Percentiles rank a stretch among this genome's conserved stretches.
Evolutionary conservation across 2,329 filamentous ascomycete species (phyloP).

Genomic region (Ophiostoma novo-ulmi): DNA sequence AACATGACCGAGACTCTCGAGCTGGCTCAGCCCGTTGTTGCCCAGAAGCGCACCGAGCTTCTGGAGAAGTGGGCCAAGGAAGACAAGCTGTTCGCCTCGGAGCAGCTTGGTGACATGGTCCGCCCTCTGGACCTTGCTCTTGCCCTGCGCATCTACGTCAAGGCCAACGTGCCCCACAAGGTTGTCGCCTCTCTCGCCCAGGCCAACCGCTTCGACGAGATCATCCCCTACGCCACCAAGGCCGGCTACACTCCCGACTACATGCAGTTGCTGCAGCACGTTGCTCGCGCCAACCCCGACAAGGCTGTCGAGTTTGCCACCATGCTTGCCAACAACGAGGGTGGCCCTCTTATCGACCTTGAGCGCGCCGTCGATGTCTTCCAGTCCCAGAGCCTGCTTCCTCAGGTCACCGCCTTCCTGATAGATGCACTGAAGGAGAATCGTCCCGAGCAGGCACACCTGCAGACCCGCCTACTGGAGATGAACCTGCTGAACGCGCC

Average conservation of each 20-base stretch:
- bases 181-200: slow-evolving; percentile 93
- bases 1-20: slow-evolving; percentile 94
- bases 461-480: slow-evolving; percentile 92
- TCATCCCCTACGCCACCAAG: slow-evolving; percentile 82
- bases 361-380: slow-evolving; percentile 96
- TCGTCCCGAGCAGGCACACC: slow-evolving; percentile 82
- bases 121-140: slow-evolving; percentile 83
- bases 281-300: slow-evolving; percentile 83
- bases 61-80: slow-evolving; percentile 98
- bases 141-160: slow-evolving; percentile 82
- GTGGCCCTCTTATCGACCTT: slow-evolving; percentile 81
- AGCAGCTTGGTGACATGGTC: slow-evolving; percentile 92
- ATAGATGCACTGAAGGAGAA: slow-evolving; percentile 94
- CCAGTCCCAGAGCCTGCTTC: slow-evolving; percentile 95
- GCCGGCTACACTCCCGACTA: slow-evolving; percentile 92
- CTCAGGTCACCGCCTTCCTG: slow-evolving; percentile 96
- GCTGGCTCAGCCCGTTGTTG: slow-evolving; percentile 83
- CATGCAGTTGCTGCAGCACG: slow-evolving; percentile 84
- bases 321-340: slow-evolving; percentile 83
- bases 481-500: slow-evolving; percentile 97
- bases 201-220: slow-evolving; percentile 94
- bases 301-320: slow-evolving; percentile 93
- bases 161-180: slow-evolving; percentile 86
- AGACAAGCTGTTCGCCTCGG: slow-evolving; percentile 91
- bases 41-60: slow-evolving; percentile 90